phyloP scores from a whole-genome alignment of 306 rosid genomes.

The Fagus sylvatica region DNA sequence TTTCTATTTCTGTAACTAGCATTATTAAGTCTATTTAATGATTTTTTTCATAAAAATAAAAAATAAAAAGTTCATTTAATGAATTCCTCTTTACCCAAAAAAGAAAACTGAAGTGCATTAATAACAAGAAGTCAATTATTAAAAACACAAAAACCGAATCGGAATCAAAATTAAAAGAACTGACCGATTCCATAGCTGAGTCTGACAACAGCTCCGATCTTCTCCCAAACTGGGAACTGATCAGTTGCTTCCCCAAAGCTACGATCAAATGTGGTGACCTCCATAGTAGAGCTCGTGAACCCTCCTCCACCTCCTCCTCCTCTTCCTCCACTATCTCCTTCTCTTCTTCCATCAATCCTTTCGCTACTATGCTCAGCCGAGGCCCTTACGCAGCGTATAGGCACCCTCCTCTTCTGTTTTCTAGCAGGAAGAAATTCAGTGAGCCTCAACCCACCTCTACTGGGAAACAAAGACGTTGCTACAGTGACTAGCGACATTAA shows the following conservation, averaged over 20 bases:
- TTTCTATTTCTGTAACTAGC: no score
- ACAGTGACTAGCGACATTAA: conserved; percentile 36
- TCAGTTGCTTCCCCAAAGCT: conserved; percentile 58
- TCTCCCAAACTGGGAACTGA: conserved; percentile 82
- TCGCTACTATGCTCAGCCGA: conserved; percentile 74
- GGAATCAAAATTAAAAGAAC: not conserved
- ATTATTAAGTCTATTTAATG: no score
- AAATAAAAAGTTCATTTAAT: no score
- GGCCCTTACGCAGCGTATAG: conserved; percentile 44
- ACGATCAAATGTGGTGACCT: conserved; percentile 69
- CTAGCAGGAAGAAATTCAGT: conserved; percentile 37
- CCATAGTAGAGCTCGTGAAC: conserved; percentile 73
- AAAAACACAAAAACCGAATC: no score
- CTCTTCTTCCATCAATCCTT: conserved; percentile 34
- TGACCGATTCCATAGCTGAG: conserved; percentile 95
- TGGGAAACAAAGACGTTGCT: conserved; percentile 42
- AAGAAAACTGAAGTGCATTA: not conserved
- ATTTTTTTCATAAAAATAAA: no score
- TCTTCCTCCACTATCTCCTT: conserved; percentile 23
- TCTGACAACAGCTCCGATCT: conserved; percentile 86
- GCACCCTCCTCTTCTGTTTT: conserved; percentile 33
- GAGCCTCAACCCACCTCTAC: conserved; percentile 31
- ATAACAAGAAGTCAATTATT: no score
- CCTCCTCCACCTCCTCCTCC: conserved; percentile 40
- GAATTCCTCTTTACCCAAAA: not conserved